Evolutionary conservation across 2,329 filamentous ascomycete species (phyloP).

Genomic region (Colletotrichum sp.): DNA sequence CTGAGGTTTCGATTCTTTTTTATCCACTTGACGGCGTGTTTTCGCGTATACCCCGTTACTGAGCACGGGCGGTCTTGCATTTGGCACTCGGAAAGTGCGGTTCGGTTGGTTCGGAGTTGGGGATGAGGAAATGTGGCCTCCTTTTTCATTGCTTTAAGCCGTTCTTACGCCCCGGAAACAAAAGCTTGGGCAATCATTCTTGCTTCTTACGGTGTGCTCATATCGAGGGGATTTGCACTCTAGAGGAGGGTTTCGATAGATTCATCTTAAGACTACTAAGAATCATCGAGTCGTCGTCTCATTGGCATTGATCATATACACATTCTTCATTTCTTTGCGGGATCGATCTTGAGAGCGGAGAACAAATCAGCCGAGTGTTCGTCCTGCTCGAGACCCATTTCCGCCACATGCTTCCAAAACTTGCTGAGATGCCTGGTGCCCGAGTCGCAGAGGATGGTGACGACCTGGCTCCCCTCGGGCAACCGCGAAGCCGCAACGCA

Average conservation of each 20-base stretch:
- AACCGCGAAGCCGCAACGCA: slow-evolving; percentile 70
- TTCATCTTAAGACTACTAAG: background rate
- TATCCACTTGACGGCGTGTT: slow-evolving; percentile 9
- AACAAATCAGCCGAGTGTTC: slow-evolving; percentile 53
- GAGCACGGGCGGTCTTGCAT: slow-evolving; percentile 21
- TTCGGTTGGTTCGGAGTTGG: slow-evolving; percentile 21
- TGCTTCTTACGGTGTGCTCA: background rate
- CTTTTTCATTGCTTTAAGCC: slow-evolving; percentile 13
- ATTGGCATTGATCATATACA: background rate
- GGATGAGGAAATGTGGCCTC: slow-evolving; percentile 10
- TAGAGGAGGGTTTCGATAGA: slow-evolving; percentile 17
- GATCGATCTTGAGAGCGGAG: slow-evolving; percentile 49
- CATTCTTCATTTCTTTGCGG: background rate
- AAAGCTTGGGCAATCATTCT: background rate
- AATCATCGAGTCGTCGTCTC: background rate
- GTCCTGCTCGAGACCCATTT: slow-evolving; percentile 69
- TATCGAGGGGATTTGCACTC: background rate
- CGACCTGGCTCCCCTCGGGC: slow-evolving; percentile 67
- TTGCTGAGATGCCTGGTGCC: slow-evolving; percentile 84
- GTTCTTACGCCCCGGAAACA: background rate
- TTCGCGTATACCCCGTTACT: slow-evolving; percentile 20
- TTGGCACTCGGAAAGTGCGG: slow-evolving; percentile 17
- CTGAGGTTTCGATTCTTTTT: background rate
- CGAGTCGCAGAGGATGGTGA: slow-evolving; percentile 87
- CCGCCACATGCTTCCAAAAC: slow-evolving; percentile 78